A percentile compares a stretch with the other conserved stretches of the same genome.
Conservation (phyloP, 331 rosid species). For the Pyrus hybrid region DNA sequence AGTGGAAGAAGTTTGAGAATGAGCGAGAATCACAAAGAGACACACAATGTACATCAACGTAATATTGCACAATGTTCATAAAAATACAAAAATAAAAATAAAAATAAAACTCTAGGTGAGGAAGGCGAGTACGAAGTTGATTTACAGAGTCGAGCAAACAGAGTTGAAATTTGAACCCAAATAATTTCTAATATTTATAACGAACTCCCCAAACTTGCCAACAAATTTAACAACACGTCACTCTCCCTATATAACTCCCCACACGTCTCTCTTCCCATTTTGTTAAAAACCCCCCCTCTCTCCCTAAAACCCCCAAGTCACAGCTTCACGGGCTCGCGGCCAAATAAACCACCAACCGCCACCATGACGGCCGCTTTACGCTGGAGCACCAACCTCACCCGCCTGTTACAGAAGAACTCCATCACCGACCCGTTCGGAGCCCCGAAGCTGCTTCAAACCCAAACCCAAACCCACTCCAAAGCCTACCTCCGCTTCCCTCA, state of each 20-base stretch:
- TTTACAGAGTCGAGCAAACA: neutral
- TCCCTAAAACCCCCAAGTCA: constrained; percentile 7
- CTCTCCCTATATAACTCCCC: neutral
- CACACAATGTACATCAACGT: no score
- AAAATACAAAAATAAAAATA: neutral
- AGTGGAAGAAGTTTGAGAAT: no score
- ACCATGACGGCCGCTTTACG: constrained; percentile 35
- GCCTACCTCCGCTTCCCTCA: constrained; percentile 36
- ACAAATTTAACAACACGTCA: neutral
- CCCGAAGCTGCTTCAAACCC: constrained; percentile 18
- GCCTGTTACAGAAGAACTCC: constrained; percentile 27
- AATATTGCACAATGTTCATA: no score
- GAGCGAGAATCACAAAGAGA: no score
- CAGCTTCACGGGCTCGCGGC: neutral
- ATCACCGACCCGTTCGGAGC: constrained; percentile 14
- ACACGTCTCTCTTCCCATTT: neutral
- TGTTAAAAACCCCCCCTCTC: constrained; percentile 5
- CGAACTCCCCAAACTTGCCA: neutral
- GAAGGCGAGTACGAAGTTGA: neutral
- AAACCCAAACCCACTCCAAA: constrained; percentile 25
- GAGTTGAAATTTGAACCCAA: neutral
- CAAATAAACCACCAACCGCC: neutral
- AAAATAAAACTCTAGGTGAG: neutral
- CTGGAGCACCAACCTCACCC: constrained; percentile 24
- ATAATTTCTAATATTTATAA: neutral